Evolutionary conservation across 2,329 filamentous ascomycete genomes (phyloP).

Genomic region (Grosmannia huntii): DNA sequence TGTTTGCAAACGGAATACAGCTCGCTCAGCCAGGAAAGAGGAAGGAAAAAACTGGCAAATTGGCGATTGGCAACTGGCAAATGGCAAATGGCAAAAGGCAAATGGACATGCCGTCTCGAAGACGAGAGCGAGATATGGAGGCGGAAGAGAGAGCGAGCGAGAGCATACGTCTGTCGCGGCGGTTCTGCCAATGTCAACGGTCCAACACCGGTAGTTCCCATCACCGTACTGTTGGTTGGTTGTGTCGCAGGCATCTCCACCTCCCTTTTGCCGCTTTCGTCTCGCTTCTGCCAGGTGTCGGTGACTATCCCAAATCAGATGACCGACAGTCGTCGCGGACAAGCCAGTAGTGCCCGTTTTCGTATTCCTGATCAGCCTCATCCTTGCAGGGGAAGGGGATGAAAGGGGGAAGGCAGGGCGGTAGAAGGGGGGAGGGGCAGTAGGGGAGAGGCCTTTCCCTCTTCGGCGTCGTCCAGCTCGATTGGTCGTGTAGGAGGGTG

Average conservation of each 20-base stretch:
- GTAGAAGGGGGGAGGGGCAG: too few species aligned
- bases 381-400: not conserved
- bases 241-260: not conserved
- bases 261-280: not conserved
- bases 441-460: not conserved
- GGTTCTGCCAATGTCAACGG: not conserved
- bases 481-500: too few species aligned
- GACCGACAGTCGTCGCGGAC: not conserved
- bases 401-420: not conserved
- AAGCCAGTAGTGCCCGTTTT: not conserved
- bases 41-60: not conserved
- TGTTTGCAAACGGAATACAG: too few species aligned
- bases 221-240: not conserved
- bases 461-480: not conserved
- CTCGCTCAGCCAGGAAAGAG: too few species aligned
- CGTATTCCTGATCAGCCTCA: not conserved
- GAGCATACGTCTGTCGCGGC: not conserved
- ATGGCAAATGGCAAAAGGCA: too few species aligned
- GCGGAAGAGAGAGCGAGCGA: not conserved
- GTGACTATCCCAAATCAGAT: not conserved
- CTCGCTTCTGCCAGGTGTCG: not conserved
- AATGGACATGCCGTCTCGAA: not conserved
- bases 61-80: not conserved
- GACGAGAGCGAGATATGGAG: not conserved
- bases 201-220: constrained; percentile 1